Base-by-base conservation (phyloP, 768 basidiomycete genomes). In the Leccinum uliginosum region DNA sequence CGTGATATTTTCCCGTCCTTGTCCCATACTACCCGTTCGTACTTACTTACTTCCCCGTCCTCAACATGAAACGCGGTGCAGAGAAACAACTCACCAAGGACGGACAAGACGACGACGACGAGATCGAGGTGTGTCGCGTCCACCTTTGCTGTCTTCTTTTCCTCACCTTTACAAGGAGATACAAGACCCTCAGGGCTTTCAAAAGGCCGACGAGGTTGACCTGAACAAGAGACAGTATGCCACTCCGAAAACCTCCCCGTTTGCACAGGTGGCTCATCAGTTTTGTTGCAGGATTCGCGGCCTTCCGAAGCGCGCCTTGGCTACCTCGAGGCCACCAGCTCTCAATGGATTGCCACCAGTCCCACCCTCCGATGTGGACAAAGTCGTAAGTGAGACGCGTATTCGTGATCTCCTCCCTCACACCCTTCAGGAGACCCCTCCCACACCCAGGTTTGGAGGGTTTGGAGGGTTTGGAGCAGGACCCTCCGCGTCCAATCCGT, bases 31-130 rank as follows among this genome's bases (percentile, higher is more conserved):
- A 30, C 26, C 27, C n/a, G 21, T 44, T 53, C 50, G 30, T 49
- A 17, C 50, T n/a, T 3, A 29, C 47, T 0, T n/a, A n/a, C 21
- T 45, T n/a, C 24, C 19, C 54, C 51, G 44, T 50, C 51, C 44
- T 56, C 58, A 67, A 49, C 63, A 86, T 90, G 86, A 91, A 91
- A 73, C 82, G 89, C 68, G 80, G 78, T 54, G 89, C 89, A 67
- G 89, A 91, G 51, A 81, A 73, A 58, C 86, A 92, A 63, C 66
- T 92, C 32, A 76, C 78, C 11, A 89, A 83, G 63, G 85, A 85
- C 57, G 76, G 73, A 26, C 65, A 50, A 19, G 77, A 75, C 24
- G 38, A 73, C 17, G 73, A 71, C 17, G 75, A 76, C 5, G 70
- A 71, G 11, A 65, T 71, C n/a, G 64, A 74, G 68, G 71, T 74